Evolutionary conservation across 805 yeast genomes (phyloP).

Genomic region (Cyberlindnera lachancei): DNA sequence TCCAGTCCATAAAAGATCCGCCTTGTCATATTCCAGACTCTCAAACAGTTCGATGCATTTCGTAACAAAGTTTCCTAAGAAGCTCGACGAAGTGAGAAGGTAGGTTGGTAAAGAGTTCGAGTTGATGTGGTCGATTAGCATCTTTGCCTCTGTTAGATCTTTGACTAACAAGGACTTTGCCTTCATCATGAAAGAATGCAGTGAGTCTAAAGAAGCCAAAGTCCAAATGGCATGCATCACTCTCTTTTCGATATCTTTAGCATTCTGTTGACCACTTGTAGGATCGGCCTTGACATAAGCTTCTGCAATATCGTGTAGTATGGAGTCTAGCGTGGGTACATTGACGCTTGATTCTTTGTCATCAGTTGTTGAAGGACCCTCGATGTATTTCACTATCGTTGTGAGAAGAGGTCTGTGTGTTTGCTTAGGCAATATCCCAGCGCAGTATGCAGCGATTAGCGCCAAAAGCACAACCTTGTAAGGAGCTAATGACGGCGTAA

Average conservation of each 20-base stretch:
- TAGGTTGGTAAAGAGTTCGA: slow-evolving; percentile 12
- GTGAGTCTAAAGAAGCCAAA: slow-evolving; percentile 39
- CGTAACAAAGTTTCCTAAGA: slow-evolving; percentile 39
- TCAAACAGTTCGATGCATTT: slow-evolving; percentile 33
- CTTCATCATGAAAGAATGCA: slow-evolving; percentile 32
- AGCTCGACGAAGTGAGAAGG: slow-evolving; percentile 31
- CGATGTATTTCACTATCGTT: slow-evolving; percentile 36
- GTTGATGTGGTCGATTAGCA: slow-evolving; percentile 10
- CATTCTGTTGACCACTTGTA: slow-evolving; percentile 16
- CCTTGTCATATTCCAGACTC: slow-evolving; percentile 40
- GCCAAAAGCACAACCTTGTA: slow-evolving; percentile 44
- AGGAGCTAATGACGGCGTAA: slow-evolving; percentile 42
- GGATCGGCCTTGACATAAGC: slow-evolving; percentile 17
- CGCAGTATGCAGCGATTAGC: slow-evolving; percentile 40
- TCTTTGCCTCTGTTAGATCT: slow-evolving; percentile 27
- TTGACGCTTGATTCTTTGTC: slow-evolving; percentile 18
- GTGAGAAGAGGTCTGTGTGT: slow-evolving; percentile 33
- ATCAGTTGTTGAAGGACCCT: slow-evolving; percentile 24
- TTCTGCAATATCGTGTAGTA: slow-evolving; percentile 20
- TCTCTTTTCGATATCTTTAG: slow-evolving; percentile 24
- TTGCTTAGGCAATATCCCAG: slow-evolving; percentile 31
- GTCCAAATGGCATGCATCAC: slow-evolving; percentile 37
- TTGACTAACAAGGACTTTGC: slow-evolving; percentile 28
- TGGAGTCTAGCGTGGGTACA: slow-evolving; percentile 28
- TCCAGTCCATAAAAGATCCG: slow-evolving; percentile 33